Conservation (phyloP, 257 asterid species). For the Solanum boliviense region DNA sequence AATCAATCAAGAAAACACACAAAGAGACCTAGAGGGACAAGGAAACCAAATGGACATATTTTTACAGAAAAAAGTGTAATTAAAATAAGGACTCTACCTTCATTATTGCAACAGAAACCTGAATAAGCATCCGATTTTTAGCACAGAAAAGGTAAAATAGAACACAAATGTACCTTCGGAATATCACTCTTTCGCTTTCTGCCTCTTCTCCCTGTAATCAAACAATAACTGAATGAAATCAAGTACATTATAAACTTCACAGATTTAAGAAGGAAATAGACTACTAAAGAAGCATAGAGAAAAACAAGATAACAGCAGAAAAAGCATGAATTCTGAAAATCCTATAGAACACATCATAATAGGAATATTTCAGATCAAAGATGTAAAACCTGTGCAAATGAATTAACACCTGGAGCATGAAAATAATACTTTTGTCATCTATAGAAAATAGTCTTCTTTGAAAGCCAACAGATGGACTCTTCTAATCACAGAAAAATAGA, state of each 20-base stretch:
- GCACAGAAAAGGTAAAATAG: not conserved
- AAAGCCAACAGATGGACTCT: not conserved
- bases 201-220: slow-evolving; percentile 45
- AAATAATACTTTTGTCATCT: not conserved
- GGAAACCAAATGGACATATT: not conserved
- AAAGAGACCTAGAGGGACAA: not conserved
- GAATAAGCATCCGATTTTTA: not conserved
- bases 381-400: not conserved
- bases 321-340: not conserved
- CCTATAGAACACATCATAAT: not conserved
- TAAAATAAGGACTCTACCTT: not conserved
- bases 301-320: not conserved
- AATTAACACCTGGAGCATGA: not conserved
- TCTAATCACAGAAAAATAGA: not conserved
- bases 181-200: slow-evolving; percentile 39
- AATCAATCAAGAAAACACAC: not conserved
- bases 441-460: not conserved
- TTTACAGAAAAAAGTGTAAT: not conserved
- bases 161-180: slow-evolving; percentile 32
- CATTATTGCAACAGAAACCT: not conserved
- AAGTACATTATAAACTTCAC: not conserved
- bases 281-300: not conserved
- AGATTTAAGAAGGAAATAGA: not conserved
- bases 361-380: not conserved
- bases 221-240: not conserved